A percentile compares a stretch with the other conserved stretches of the same genome.
Evolutionary conservation across 306 rosid species (phyloP).

Genomic region (Vicia faba): DNA sequence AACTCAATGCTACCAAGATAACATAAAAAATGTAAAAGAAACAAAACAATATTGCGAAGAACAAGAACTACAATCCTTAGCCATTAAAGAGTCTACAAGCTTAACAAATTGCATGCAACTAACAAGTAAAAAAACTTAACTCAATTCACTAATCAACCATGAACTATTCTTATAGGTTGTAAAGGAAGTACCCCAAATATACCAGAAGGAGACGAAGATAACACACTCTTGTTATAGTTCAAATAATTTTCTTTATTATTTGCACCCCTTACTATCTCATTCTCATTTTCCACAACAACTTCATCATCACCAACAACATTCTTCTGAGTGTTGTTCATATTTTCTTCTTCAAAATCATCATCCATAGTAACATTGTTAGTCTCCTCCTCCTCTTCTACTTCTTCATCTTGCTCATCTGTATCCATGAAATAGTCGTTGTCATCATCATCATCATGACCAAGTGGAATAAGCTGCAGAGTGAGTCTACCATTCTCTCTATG

Average conservation of each 20-base stretch:
- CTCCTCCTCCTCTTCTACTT: background rate
- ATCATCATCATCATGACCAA: conserved; percentile 25
- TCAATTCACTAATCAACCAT: conserved; percentile 38
- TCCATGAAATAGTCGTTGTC: background rate
- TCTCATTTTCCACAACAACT: background rate
- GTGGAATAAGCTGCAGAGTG: conserved; percentile 64
- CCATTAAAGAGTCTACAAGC: background rate
- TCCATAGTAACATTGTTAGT: background rate
- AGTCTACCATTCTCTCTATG: conserved; percentile 78
- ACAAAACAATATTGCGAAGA: background rate
- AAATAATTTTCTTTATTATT: conserved; percentile 34
- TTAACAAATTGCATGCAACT: background rate
- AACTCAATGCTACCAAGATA: too few relatives aligned
- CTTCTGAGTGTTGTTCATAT: background rate
- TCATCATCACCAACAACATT: background rate
- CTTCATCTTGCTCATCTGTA: background rate
- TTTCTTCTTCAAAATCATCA: conserved; percentile 1
- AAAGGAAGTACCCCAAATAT: conserved; percentile 42
- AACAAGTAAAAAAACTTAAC: too few relatives aligned
- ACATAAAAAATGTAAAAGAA: background rate
- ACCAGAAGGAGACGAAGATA: conserved; percentile 28
- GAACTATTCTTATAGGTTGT: conserved; percentile 51
- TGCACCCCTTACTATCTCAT: background rate
- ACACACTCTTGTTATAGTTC: conserved; percentile 25
- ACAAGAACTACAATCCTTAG: background rate